Evolutionary conservation across 2,329 filamentous ascomycete species (phyloP), one percentile per base, ranked within the genome.

Genomic region (Stemphylium beticola): DNA sequence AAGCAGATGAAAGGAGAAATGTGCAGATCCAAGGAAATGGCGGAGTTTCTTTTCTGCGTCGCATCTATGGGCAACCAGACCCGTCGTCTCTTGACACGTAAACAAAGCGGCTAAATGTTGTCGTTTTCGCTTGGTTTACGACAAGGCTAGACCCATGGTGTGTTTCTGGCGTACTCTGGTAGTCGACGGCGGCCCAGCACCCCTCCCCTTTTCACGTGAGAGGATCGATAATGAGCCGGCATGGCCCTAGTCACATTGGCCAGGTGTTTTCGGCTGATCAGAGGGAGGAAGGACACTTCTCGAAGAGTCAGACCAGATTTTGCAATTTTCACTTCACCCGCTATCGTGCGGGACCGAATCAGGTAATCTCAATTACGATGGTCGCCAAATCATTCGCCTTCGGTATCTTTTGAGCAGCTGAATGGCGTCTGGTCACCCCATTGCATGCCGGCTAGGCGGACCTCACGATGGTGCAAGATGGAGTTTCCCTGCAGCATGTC

Each of bases 241-340:
- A 60, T 48, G 55, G 61, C 58, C 58, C 63, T 64, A 59, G 61
- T 55, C 54, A 53, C 53, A 58, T 64, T 44, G 52, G 52, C 46
- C 52, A 50, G 52, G 46, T 54, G 52, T 66, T 66, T 69, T 73
- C 68, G 69, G 69, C 69, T 71, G 68, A 72, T 62, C 60, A 60
- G 49, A 62, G 44, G 57, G 57, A 61, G 64, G 57, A 54, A 49
- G 55, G 55, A 50, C 50, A 32, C 32, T 31, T 44, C 38, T 49
- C 18, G 47, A 43, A 53, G 58, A 60, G 57, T 58, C 59, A 60
- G 58, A 59, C 44, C 40, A 47, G 49, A 63, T 54, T 60, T 61
- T 56, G 56, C 53, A 64, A 59, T 68, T 63, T 62, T 62, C 53
- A 39, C 53, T 51, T 52, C 55, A 58, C 55, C 55, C 49, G 61